A percentile compares a stretch with the other conserved stretches of the same genome.
Evolutionary conservation across 2,329 filamentous ascomycete genomes (phyloP).

Genomic region (Aureobasidium lini): DNA sequence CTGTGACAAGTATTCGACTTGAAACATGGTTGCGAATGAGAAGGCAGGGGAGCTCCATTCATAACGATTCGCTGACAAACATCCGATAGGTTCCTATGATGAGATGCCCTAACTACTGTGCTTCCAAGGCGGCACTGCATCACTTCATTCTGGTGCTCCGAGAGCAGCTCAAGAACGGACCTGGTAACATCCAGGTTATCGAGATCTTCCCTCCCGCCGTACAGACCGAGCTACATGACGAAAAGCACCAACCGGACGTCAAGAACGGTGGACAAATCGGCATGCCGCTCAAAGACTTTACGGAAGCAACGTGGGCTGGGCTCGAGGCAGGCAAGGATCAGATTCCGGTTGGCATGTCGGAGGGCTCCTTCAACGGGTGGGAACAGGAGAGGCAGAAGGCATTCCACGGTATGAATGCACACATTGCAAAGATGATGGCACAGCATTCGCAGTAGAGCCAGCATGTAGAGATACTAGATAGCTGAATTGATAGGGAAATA

Average conservation of each 20-base stretch:
- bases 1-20: not conserved
- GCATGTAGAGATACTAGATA: not conserved
- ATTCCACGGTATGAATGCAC: constrained; percentile 26
- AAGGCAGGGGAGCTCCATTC: not conserved
- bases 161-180: constrained; percentile 40
- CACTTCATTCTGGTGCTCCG: constrained; percentile 46
- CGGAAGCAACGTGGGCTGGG: constrained; percentile 41
- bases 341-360: constrained; percentile 42
- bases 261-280: constrained; percentile 42
- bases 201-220: constrained; percentile 50
- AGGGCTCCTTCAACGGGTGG: constrained; percentile 34
- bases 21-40: not conserved
- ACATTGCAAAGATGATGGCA: constrained; percentile 15
- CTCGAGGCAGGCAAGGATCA: constrained; percentile 43
- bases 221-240: constrained; percentile 50
- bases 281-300: constrained; percentile 48
- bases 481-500: not conserved
- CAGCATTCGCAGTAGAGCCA: constrained; percentile 7
- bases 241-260: constrained; percentile 46
- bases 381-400: constrained; percentile 42
- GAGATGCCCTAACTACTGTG: constrained; percentile 46
- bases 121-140: constrained; percentile 49
- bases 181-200: constrained; percentile 44
- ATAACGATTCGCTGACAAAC: not conserved
- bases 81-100: constrained; percentile 30